phyloP scores from a whole-genome alignment of 441 rosid genomes.

The Eruca vesicaria region DNA sequence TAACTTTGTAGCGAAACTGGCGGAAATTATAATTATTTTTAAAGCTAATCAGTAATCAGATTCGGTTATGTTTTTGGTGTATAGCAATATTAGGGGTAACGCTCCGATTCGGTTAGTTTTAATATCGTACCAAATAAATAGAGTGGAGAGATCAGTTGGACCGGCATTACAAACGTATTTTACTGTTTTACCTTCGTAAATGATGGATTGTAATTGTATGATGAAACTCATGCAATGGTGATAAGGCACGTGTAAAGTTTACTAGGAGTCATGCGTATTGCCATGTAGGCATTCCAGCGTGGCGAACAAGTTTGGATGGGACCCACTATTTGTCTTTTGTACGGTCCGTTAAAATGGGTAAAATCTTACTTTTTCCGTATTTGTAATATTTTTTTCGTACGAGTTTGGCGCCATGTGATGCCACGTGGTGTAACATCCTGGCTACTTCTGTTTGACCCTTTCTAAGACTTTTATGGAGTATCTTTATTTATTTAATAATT shows the following conservation, averaged over 20 bases:
- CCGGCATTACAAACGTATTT: constrained; percentile 32
- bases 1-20: constrained; percentile 17
- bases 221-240: neutral
- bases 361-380: constrained; percentile 15
- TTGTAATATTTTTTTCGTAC: constrained; percentile 13
- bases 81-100: constrained; percentile 31
- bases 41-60: neutral
- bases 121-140: constrained; percentile 11
- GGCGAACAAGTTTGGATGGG: constrained; percentile 13
- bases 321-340: constrained; percentile 31
- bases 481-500: neutral
- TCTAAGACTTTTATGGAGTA: constrained; percentile 9
- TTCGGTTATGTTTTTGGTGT: constrained; percentile 26
- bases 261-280: constrained; percentile 2
- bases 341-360: constrained; percentile 31
- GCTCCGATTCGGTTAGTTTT: constrained; percentile 13
- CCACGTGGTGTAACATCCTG: constrained; percentile 23
- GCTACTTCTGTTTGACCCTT: constrained; percentile 21
- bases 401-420: constrained; percentile 36
- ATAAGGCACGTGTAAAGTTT: constrained; percentile 8
- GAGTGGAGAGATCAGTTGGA: neutral
- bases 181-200: neutral
- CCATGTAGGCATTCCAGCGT: constrained; percentile 22
- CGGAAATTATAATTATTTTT: constrained; percentile 5
- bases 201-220: neutral